Evolutionary conservation across 176 grass and related monocot species (phyloP).

Genomic region (Guadua angustifolia): DNA sequence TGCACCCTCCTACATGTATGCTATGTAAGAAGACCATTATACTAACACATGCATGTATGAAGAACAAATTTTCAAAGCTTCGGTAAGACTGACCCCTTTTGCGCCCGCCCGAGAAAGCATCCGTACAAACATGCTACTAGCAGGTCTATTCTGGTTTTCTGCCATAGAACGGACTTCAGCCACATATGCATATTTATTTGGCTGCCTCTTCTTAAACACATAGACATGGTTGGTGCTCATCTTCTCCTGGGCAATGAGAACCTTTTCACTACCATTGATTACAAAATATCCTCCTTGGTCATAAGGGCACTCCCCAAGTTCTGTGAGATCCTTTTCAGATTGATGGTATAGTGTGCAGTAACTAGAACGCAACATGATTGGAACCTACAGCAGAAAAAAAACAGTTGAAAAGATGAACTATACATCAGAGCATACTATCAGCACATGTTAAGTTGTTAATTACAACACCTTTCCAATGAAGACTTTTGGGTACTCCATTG

Average conservation of each 20-base stretch:
- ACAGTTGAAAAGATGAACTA: slow-evolving; percentile 4
- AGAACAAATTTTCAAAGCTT: slow-evolving; percentile 24
- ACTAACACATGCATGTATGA: slow-evolving; percentile 28
- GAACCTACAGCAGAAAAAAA: slow-evolving; percentile 56
- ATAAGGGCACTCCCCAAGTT: slow-evolving; percentile 95
- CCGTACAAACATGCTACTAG: slow-evolving; percentile 96
- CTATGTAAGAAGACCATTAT: slow-evolving; percentile 17
- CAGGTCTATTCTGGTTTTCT: slow-evolving; percentile 92
- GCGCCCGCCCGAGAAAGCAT: slow-evolving; percentile 95
- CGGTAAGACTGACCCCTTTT: slow-evolving; percentile 72
- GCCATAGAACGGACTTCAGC: slow-evolving; percentile 95
- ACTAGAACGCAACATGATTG: slow-evolving; percentile 95
- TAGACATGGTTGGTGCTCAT: slow-evolving; percentile 99
- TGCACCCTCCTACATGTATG: background rate
- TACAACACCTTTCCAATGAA: slow-evolving; percentile 90
- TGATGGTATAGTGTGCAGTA: slow-evolving; percentile 92
- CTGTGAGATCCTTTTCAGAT: slow-evolving; percentile 93
- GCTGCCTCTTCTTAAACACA: slow-evolving; percentile 98
- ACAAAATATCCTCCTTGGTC: slow-evolving; percentile 98
- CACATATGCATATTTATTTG: slow-evolving; percentile 94
- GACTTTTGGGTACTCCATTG: slow-evolving; percentile 86
- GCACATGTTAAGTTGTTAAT: slow-evolving; percentile 10
- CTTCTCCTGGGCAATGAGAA: slow-evolving; percentile 98
- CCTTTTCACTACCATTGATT: slow-evolving; percentile 96
- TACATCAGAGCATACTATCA: slow-evolving; percentile 32